A percentile compares a stretch with the other conserved stretches of the same genome.
Evolutionary conservation across 2,329 filamentous ascomycete species (phyloP).

Genomic region (Cladosporium oxysporum): DNA sequence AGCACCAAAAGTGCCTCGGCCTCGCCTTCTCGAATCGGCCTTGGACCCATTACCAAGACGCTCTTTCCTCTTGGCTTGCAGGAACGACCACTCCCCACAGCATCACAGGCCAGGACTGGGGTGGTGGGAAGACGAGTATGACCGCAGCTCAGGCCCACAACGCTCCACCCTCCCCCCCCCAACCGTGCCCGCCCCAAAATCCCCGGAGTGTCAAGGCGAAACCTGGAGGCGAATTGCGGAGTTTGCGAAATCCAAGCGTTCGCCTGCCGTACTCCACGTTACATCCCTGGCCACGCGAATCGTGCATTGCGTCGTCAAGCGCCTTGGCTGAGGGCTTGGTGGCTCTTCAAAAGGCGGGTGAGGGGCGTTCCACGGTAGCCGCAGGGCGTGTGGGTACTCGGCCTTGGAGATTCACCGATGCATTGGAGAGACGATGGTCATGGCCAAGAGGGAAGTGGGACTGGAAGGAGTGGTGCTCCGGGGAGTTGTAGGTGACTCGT

Average conservation of each 20-base stretch:
- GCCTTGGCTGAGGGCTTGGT: slow-evolving; percentile 18
- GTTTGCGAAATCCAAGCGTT: neutral
- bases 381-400: neutral
- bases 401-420: neutral
- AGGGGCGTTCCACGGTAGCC: neutral
- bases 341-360: neutral
- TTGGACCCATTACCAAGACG: slow-evolving; percentile 11
- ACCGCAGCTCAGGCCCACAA: neutral
- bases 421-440: neutral
- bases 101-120: neutral
- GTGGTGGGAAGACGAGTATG: neutral
- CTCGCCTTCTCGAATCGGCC: neutral
- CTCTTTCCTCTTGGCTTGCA: slow-evolving; percentile 10
- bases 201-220: neutral
- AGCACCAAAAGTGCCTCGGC: neutral
- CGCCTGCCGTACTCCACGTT: slow-evolving; percentile 3
- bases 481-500: neutral
- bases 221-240: slow-evolving; percentile 12
- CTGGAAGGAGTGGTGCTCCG: neutral
- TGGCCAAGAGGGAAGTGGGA: neutral
- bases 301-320: slow-evolving; percentile 16
- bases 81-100: neutral
- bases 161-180: neutral
- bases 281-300: slow-evolving; percentile 14
- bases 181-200: neutral